Evolutionary conservation across 1,139 yeast genomes (phyloP).

Genomic region (Candida tropicalis): DNA sequence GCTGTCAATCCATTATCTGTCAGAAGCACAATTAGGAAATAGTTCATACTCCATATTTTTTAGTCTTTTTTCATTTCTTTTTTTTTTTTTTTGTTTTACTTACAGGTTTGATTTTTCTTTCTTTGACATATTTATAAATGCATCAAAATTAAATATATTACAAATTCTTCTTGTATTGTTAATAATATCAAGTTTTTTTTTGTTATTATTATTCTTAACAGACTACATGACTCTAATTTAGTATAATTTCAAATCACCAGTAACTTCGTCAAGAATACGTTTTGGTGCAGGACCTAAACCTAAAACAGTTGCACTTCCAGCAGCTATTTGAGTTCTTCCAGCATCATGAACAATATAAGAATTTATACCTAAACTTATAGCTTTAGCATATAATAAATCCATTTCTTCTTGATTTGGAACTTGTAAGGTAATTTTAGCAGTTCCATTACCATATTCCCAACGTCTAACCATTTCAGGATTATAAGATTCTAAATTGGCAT

Average conservation of each 20-base stretch:
- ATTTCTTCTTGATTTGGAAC: constrained; percentile 74
- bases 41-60: no score
- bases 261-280: constrained; percentile 72
- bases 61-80: neutral
- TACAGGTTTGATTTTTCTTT: neutral
- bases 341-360: constrained; percentile 89
- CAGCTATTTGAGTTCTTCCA: constrained; percentile 93
- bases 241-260: constrained; percentile 76
- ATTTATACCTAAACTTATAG: constrained; percentile 77
- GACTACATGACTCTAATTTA: constrained; percentile 35
- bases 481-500: constrained; percentile 54
- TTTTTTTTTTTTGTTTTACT: neutral
- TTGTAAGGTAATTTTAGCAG: constrained; percentile 92
- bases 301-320: constrained; percentile 92
- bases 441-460: constrained; percentile 82
- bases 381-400: constrained; percentile 78
- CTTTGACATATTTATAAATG: no score
- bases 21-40: constrained; percentile 16
- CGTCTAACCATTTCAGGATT: constrained; percentile 63
- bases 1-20: constrained; percentile 47
- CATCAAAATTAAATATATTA: no score
- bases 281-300: constrained; percentile 99
- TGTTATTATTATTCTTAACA: no score
- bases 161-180: no score
- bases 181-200: no score